Percentiles rank a stretch among this genome's conserved stretches.
Conservation (phyloP, 495 filamentous ascomycete species). For the Penicillium chermesinum region DNA sequence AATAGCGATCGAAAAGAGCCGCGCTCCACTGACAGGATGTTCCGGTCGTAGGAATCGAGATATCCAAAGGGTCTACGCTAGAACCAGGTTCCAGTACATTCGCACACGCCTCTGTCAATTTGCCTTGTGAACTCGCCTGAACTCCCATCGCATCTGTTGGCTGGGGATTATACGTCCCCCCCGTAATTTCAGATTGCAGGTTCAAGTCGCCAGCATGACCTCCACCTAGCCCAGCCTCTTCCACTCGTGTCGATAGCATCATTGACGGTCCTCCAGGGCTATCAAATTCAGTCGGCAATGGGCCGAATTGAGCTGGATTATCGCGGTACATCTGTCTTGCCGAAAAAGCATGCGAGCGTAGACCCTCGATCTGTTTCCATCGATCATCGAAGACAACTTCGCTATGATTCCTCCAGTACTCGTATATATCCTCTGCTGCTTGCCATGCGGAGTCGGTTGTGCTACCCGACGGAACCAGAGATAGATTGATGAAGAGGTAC, state of each 20-base stretch:
- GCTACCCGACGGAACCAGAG: slow-evolving; percentile 24
- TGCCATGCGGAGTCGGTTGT: slow-evolving; percentile 6
- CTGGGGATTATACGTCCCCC: not conserved
- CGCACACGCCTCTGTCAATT: not conserved
- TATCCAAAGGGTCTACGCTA: not conserved
- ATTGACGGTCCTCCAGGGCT: not conserved
- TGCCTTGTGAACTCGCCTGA: not conserved
- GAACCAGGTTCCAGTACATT: not conserved
- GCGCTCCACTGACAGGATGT: slow-evolving; percentile 20
- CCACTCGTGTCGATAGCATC: not conserved
- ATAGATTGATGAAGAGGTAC: slow-evolving; percentile 61
- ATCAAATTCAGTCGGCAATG: not conserved
- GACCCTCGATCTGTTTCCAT: slow-evolving; percentile 15
- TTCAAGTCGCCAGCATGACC: too few species aligned
- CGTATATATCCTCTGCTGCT: slow-evolving; percentile 11
- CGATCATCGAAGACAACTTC: slow-evolving; percentile 3
- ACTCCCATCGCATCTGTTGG: not conserved
- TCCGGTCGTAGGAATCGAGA: slow-evolving; percentile 9
- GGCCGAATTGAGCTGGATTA: not conserved
- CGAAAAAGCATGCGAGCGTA: slow-evolving; percentile 9
- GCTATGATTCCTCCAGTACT: slow-evolving; percentile 11
- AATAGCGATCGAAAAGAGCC: slow-evolving; percentile 13
- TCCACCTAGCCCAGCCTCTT: not conserved
- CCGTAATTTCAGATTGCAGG: too few species aligned
- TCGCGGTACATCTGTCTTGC: slow-evolving; percentile 1